Evolutionary conservation across 257 asterid genomes (phyloP).

Genomic region (Nicotiana otophora): DNA sequence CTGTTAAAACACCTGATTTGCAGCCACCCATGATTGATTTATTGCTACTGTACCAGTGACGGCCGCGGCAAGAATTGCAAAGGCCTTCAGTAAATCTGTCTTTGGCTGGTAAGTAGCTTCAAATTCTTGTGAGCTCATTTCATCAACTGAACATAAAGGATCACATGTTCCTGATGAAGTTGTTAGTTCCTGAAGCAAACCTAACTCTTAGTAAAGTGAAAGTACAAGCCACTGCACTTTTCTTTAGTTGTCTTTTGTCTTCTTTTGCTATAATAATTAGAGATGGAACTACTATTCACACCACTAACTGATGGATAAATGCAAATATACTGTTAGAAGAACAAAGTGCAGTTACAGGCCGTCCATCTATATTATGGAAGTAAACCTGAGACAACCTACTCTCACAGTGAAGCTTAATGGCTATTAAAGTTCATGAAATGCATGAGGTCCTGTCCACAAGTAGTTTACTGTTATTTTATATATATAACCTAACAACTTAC

Average conservation of each 20-base stretch:
- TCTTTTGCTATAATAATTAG: neutral
- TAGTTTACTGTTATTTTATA: neutral
- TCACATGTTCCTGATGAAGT: slow-evolving; percentile 72
- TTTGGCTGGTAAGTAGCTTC: slow-evolving; percentile 69
- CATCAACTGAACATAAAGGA: slow-evolving; percentile 92
- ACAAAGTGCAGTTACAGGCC: neutral
- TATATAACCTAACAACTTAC: neutral
- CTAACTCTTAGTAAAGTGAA: neutral
- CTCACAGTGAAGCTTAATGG: neutral
- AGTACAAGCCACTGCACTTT: slow-evolving; percentile 1
- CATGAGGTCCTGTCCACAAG: neutral
- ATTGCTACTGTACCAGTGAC: slow-evolving; percentile 84
- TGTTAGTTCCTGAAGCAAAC: slow-evolving; percentile 26
- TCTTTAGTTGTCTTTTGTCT: neutral
- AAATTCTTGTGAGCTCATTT: slow-evolving; percentile 64
- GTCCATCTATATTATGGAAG: neutral
- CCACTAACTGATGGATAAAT: neutral
- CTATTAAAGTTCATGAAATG: slow-evolving; percentile 5
- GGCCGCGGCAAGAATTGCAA: slow-evolving; percentile 78
- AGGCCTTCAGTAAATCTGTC: slow-evolving; percentile 80
- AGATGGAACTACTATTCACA: neutral
- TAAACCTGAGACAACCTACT: neutral
- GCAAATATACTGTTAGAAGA: neutral
- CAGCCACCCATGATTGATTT: slow-evolving; percentile 96
- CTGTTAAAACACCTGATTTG: slow-evolving; percentile 61